A percentile compares a stretch with the other conserved stretches of the same genome.
These are phyloP conservation scores for Acephala macrosclerotiorum DNA, from an alignment of 2,329 filamentous ascomycete species.

Conservation along the genomic window DNA sequence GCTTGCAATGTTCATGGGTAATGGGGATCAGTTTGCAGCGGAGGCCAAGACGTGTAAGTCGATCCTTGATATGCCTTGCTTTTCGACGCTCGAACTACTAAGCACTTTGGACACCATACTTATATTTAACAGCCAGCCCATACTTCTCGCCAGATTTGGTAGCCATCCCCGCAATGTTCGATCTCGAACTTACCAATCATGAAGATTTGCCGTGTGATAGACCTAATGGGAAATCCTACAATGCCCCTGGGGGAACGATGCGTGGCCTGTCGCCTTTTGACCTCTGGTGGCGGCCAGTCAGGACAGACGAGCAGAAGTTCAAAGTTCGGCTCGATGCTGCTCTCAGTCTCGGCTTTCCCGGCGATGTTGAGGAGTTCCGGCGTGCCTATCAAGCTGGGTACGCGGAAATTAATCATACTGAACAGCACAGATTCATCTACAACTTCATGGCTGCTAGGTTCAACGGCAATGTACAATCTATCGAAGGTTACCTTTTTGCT, in stretches of 20 bases:
- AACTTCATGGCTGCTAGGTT: neutral
- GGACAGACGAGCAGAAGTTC: neutral
- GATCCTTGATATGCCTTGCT: neutral
- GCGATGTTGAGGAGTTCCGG: neutral
- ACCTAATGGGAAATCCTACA: neutral
- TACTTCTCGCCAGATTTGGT: neutral
- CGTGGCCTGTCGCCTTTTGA: slow-evolving; percentile 3
- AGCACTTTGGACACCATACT: neutral
- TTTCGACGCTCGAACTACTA: too few species aligned
- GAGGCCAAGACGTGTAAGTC: neutral
- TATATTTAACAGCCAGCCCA: neutral
- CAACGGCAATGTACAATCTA: neutral
- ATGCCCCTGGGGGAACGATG: neutral
- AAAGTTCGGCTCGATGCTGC: neutral
- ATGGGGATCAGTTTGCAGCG: neutral
- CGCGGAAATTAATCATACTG: too few species aligned
- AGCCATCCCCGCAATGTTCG: neutral
- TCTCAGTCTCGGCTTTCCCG: neutral
- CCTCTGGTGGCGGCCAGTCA: slow-evolving; percentile 18
- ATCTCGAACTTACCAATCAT: neutral
- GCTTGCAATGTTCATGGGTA: slow-evolving; percentile 16
- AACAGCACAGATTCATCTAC: neutral
- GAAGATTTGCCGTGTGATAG: slow-evolving; percentile 7
- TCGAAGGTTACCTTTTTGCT: neutral
- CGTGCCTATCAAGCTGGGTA: slow-evolving; percentile 1